Evolutionary conservation across 257 asterid species (phyloP), one percentile per base, ranked within the genome.

Genomic region (Forsythia viridissima): DNA sequence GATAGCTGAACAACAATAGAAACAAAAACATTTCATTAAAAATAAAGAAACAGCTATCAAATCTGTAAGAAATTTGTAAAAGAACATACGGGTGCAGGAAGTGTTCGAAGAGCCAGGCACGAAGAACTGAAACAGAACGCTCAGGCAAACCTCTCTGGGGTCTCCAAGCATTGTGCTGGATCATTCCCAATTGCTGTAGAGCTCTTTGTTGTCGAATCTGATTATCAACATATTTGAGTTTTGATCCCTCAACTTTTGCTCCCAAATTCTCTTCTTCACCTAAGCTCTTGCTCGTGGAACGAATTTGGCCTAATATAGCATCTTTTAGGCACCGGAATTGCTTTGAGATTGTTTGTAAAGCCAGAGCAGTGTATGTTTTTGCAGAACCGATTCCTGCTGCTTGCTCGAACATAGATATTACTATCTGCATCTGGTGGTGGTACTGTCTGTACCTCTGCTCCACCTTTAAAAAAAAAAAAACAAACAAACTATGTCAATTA

Each of bases 21-120:
- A 81, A 63, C 5, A 43, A 38, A 76, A 63, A 21, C 15, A 63
- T 8, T 5, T 70, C 37, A 65, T 40, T 69, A 34, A 52, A 65
- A 70, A 20, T n/a, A 44, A 68, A 30, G n/a, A 38, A 44, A 36
- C 5, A 34, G 43, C 8, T 34, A 65, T 71, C 18, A 70, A 44
- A 6, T 24, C 6, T 21, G 38, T 63, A 63, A 8, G 38, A 9
- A 63, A 63, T 63, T 3, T 30, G 5, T 4, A 2, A 40, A 66
- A 75, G 15, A 40, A 82, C 89, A 75, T 85, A 93, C 99, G 99
- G 99, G 72, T 95, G 99, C 80, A 95, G 97, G 86, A 95, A 95
- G 86, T 95, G 98, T 82, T 95, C 98, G 74, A 95, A 95, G n/a
- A 95, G 97, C 99, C 99, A 95, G 44, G 99, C 94, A 0, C 99